These are phyloP conservation scores for Otatea glauca DNA, from an alignment of 176 grass and related monocot species.

Conservation along the genomic window DNA sequence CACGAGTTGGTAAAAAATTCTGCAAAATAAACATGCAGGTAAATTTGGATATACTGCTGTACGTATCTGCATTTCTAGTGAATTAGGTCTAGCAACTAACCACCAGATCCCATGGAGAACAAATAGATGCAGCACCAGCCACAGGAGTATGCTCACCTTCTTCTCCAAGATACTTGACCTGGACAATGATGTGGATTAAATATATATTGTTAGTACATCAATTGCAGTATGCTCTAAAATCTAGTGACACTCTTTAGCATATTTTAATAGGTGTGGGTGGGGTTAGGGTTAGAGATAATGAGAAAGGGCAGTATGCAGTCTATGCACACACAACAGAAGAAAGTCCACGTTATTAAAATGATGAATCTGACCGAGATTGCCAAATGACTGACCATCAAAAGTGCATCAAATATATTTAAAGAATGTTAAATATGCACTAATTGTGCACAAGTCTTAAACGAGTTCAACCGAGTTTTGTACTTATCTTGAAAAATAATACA, in stretches of 20 bases:
- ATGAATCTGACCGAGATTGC: neutral
- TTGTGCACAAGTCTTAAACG: neutral
- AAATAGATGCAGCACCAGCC: slow-evolving; percentile 86
- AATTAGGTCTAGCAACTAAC: slow-evolving; percentile 57
- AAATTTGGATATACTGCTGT: slow-evolving; percentile 11
- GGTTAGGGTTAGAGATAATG: slow-evolving; percentile 4
- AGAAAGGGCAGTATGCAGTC: neutral
- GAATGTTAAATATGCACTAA: slow-evolving; percentile 10
- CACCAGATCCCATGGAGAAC: slow-evolving; percentile 97
- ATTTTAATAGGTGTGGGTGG: neutral
- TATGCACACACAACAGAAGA: neutral
- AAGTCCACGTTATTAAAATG: slow-evolving; percentile 5
- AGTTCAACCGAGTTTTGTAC: neutral
- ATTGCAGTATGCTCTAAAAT: slow-evolving; percentile 24
- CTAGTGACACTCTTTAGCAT: neutral
- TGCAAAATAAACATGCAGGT: slow-evolving; percentile 13
- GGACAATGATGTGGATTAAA: slow-evolving; percentile 46
- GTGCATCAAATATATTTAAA: neutral
- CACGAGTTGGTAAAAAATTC: slow-evolving; percentile 21
- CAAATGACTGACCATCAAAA: slow-evolving; percentile 27
- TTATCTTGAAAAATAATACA: slow-evolving; percentile 18
- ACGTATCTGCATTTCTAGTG: slow-evolving; percentile 28
- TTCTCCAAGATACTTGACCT: slow-evolving; percentile 99
- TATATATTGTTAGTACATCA: slow-evolving; percentile 38
- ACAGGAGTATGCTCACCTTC: slow-evolving; percentile 91